phyloP scores from a whole-genome alignment of 2,329 filamentous ascomycete genomes.

The Didymella pinodella region DNA sequence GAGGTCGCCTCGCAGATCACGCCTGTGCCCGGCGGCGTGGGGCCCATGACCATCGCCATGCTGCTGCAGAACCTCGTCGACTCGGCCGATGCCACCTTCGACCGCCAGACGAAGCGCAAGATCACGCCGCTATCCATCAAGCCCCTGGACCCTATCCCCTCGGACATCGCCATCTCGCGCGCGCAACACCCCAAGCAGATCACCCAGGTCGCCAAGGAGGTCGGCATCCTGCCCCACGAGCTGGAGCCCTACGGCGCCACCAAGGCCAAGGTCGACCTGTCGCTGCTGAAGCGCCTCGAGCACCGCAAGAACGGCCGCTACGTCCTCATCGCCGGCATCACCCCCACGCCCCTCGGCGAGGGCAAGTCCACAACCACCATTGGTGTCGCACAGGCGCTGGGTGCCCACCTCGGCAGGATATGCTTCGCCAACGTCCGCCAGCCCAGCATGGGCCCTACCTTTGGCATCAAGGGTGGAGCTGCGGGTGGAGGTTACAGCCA shows the following conservation, averaged over 20 bases:
- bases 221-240: conserved; percentile 88
- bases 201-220: conserved; percentile 80
- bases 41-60: conserved; percentile 99
- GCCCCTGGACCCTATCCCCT: conserved; percentile 82
- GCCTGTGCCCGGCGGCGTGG: conserved; percentile 94
- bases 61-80: conserved; percentile 94
- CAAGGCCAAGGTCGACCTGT: conserved; percentile 94
- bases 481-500: conserved; percentile 98
- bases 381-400: conserved; percentile 90
- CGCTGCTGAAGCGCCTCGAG: conserved; percentile 79
- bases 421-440: conserved; percentile 97
- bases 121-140: conserved; percentile 86
- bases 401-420: conserved; percentile 84
- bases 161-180: conserved; percentile 91
- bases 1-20: conserved; percentile 93
- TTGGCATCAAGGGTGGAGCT: conserved; percentile 98
- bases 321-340: conserved; percentile 93
- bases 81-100: conserved; percentile 81
- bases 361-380: conserved; percentile 98
- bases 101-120: conserved; percentile 79
- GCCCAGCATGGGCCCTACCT: conserved; percentile 95
- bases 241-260: conserved; percentile 93
- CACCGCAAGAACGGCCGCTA: conserved; percentile 91
- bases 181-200: conserved; percentile 92
- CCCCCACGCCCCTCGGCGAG: conserved; percentile 93